Evolutionary conservation across 208 protist genomes (phyloP), one percentile per base, ranked within the genome.

Genomic region (Angomonas deanei): DNA sequence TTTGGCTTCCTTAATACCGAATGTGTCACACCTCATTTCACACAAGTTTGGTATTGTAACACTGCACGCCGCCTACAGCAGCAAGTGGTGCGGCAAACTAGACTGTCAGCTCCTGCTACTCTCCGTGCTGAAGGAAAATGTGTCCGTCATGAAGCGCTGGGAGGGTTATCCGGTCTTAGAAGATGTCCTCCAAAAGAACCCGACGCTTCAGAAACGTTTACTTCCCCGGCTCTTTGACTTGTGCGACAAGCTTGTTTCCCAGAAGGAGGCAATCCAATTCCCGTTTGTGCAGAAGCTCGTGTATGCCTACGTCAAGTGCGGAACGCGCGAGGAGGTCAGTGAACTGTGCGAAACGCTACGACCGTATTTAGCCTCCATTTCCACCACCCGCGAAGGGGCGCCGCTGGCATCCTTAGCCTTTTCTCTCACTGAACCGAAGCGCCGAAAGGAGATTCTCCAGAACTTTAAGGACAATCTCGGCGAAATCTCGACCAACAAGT

Each of bases 21-120:
- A 61, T 0, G 84, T 96, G 34, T 75, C 90, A 42, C 67, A 82
- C 47, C 73, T 93, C 36, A 77, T 93, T 21, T 75, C 84, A n/a
- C 86, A 96, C 69, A 86, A 89, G 49, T 93, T 89, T 52, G 90
- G 90, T 32, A 88, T 96, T 32, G 73, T 86, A 54, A 85, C 92
- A 27, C 49, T 96, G 5, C 86, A 96, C 70, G 56, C 79, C 0
- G 76, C 78, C 13, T 93, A 96, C 76, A 93, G 83, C 70, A 92
- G 74, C 57, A 76, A 79, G 47, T 88, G 86, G 72, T 89, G 84
- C 69, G 86, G 71, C 38, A 46, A 83, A 10, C 48, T 64, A 4
- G 85, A 96, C 54, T 78, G 82, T 26, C 66, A 92, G 48, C 66
- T 93, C 64, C 72, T 96, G 31, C 64, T 92, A 17, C 70, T 96